Evolutionary conservation across 2,329 filamentous ascomycete species (phyloP).

Genomic region (Furcasterigmium furcatum): DNA sequence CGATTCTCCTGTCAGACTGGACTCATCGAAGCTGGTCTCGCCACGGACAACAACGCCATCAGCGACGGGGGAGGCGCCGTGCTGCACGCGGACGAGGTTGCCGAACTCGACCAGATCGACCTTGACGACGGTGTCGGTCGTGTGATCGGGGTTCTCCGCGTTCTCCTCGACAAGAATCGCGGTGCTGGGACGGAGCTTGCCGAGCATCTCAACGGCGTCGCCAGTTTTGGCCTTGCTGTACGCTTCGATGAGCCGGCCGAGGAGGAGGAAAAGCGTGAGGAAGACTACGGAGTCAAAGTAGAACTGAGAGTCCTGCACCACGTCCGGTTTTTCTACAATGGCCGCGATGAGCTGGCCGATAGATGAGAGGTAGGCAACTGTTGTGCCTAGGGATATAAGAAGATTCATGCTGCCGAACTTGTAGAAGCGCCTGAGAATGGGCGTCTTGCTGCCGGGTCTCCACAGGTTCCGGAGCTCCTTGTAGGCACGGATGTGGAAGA

Average conservation of each 20-base stretch:
- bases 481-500: conserved; percentile 76
- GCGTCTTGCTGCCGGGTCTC: conserved; percentile 70
- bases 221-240: conserved; percentile 91
- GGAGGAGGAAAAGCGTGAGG: conserved; percentile 80
- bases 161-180: conserved; percentile 62
- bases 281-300: conserved; percentile 97
- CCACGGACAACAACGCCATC: conserved; percentile 68
- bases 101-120: conserved; percentile 74
- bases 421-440: conserved; percentile 73
- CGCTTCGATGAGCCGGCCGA: conserved; percentile 73
- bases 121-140: conserved; percentile 36
- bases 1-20: conserved; percentile 81
- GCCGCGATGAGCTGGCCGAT: conserved; percentile 70
- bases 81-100: conserved; percentile 70
- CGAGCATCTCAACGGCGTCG: conserved; percentile 77
- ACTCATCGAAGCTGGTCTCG: conserved; percentile 77
- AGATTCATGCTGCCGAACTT: conserved; percentile 98
- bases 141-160: conserved; percentile 25
- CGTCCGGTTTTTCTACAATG: conserved; percentile 34
- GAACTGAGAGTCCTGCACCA: conserved; percentile 48
- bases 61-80: conserved; percentile 80
- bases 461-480: conserved; percentile 79
- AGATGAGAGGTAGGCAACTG: conserved; percentile 82
- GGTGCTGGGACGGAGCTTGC: conserved; percentile 72
- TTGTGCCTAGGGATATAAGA: conserved; percentile 84